Evolutionary conservation across 805 yeast genomes (phyloP).

Genomic region (Suhomyces sp.): DNA sequence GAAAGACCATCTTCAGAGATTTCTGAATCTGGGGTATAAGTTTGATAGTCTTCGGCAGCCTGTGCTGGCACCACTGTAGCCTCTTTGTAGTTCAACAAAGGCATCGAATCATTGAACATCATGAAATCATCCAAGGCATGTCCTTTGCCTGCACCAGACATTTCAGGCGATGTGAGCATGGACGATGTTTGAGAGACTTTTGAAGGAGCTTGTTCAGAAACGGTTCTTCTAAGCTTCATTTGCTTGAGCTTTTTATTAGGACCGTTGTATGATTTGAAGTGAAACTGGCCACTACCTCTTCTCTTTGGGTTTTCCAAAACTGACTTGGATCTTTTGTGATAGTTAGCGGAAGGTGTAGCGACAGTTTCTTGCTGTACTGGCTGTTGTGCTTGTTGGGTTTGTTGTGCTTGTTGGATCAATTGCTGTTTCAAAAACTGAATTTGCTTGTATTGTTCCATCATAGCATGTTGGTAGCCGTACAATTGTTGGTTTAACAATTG

Average conservation of each 20-base stretch:
- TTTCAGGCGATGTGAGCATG: constrained; percentile 5
- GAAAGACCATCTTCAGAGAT: constrained; percentile 17
- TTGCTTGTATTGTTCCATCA: constrained; percentile 24
- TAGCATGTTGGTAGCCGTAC: constrained; percentile 17
- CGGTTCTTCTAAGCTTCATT: constrained; percentile 20
- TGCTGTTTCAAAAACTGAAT: constrained; percentile 21
- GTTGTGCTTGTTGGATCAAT: constrained; percentile 17
- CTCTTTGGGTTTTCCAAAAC: constrained; percentile 16
- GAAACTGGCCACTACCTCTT: constrained; percentile 19
- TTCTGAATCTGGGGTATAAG: constrained; percentile 22
- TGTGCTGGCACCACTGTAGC: constrained; percentile 8
- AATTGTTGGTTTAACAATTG: constrained; percentile 10
- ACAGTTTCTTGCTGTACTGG: constrained; percentile 1
- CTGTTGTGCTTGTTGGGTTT: constrained; percentile 10
- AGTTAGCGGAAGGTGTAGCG: constrained; percentile 1
- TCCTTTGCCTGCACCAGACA: background rate
- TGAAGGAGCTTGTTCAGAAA: constrained; percentile 19
- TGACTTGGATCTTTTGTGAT: constrained; percentile 28
- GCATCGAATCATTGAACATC: constrained; percentile 24
- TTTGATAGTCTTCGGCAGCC: constrained; percentile 6
- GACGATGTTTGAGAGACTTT: background rate
- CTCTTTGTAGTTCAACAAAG: constrained; percentile 7
- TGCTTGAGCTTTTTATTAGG: constrained; percentile 21
- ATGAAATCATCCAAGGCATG: constrained; percentile 28
- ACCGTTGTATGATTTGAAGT: constrained; percentile 30